Base-by-base conservation (phyloP, 2,329 filamentous ascomycete genomes). In the Sclerotinia sclerotiorum region DNA sequence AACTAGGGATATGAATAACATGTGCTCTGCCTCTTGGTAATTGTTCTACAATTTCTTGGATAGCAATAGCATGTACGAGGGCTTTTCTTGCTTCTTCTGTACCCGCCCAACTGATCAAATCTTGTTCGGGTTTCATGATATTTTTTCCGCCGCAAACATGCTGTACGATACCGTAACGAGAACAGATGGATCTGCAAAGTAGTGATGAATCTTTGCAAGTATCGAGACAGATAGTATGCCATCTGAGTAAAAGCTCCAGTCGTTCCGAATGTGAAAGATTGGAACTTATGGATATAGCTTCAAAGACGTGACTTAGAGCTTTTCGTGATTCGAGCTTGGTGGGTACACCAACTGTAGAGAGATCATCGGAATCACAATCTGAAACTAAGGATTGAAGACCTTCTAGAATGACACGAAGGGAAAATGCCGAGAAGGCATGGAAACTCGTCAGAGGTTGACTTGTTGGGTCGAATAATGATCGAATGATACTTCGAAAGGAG, bases 21-120 rank as follows among this genome's bases (percentile, higher is more conserved):
- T 82, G 81, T 2, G 81, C 80, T 15, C 81, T 77, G 2, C 81
- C 81, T 32, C 80, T 74, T 2, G 81, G 81, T 10, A 82, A 71
- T 69, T 81, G 78, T 67, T 82, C 81, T 15, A 82, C 74, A 17
- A 82, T 82, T 49, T 82, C 80, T 69, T 82, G 81, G 24, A 82
- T 82, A 0, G 80, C 80, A 49, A 81, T 78, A 2, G 81, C 80
- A 52, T 82, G 81, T 13, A 82, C 71, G 5, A 82, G 72, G 4
- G 80, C 79, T 44, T 78, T 75, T 5, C 79, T 77, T 7, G 80
- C 81, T 65, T 81, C 77, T 49, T 79, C 75, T 0, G 77, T 80
- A 8, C 73, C 74, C 1, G 74, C 76, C 81, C 81, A 82, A 48
- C 76, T 76, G 1, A 76, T 69, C 24, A 81, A 70, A 69, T 82